Evolutionary conservation across 140 eudicot genomes (phyloP), one percentile per base, ranked within the genome.

Genomic region (Ambrosia hybrid): DNA sequence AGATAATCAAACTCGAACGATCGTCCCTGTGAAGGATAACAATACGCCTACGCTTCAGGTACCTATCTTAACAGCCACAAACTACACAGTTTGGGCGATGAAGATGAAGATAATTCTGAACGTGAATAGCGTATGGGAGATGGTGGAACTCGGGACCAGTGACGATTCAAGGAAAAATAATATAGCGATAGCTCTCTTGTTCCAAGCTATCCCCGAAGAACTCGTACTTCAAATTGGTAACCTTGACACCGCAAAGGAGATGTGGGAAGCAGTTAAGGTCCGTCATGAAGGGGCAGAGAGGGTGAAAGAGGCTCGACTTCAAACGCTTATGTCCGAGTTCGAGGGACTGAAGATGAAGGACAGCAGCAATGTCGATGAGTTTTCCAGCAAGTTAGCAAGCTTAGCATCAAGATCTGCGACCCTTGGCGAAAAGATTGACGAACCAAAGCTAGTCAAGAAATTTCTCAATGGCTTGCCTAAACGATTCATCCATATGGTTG

Each of bases 341-440:
- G 67, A 62, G 12, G 48, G 67, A 17, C 67, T 62, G 48, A 62
- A 62, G 67, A 62, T 62, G 67, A 37, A 9, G n/a, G 67, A 62
- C 37, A 9, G 17, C 12, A 48, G 48, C 13, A 62, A 17, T 16
- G 48, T 62, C n/a, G 49, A 62, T 37, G 67, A 62, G 48, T 62
- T 34, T 36, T 46, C 67, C 6, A 62, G 37, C 46, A 37, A 30
- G 34, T 30, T 30, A 30, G 34, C 34, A 2, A 30, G 34, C 34
- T 1, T 30, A 2, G 34, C 34, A 30, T 30, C 34, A 30, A 30
- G 34, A 30, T 30, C 34, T 30, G 34, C 34, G 2, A 0, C 34
- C 34, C 34, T 30, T 30, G 34, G 34, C 34, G 34, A 30, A 30
- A 30, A 30, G 34, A 30, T 30, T 30, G 34, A 30, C 34, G 34